phyloP scores from a whole-genome alignment of 148 eudicot species.

The Diospyros kaki region DNA sequence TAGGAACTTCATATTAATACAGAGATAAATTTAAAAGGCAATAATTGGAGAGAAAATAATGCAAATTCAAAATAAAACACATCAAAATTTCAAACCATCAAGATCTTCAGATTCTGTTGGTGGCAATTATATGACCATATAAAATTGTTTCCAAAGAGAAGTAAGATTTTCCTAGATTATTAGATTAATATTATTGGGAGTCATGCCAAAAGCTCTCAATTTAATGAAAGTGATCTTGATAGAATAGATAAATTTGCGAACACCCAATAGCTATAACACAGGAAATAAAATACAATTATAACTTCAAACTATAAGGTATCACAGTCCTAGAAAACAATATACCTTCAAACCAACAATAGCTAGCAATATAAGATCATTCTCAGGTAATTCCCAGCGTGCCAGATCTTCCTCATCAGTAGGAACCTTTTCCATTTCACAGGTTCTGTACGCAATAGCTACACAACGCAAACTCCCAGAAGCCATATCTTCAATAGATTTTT shows the following conservation, averaged over 20 bases:
- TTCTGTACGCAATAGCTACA: slow-evolving; percentile 78
- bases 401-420: slow-evolving; percentile 64
- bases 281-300: not conserved
- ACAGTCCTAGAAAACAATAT: not conserved
- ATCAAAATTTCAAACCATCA: not conserved
- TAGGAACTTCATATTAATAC: too few relatives aligned
- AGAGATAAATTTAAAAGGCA: not conserved
- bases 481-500: slow-evolving; percentile 73
- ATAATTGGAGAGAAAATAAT: not conserved
- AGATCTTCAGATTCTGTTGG: not conserved
- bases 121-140: too few relatives aligned
- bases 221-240: not conserved
- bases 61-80: not conserved
- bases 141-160: too few relatives aligned
- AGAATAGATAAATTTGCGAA: too few relatives aligned
- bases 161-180: too few relatives aligned
- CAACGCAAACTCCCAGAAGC: slow-evolving; percentile 84
- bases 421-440: slow-evolving; percentile 40
- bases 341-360: slow-evolving; percentile 95
- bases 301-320: not conserved
- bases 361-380: slow-evolving; percentile 63
- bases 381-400: slow-evolving; percentile 71
- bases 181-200: too few relatives aligned
- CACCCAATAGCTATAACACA: too few relatives aligned
- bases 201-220: not conserved